Evolutionary conservation across 129 eudicot genomes (phyloP).

Genomic region (Ambrosia trifida): DNA sequence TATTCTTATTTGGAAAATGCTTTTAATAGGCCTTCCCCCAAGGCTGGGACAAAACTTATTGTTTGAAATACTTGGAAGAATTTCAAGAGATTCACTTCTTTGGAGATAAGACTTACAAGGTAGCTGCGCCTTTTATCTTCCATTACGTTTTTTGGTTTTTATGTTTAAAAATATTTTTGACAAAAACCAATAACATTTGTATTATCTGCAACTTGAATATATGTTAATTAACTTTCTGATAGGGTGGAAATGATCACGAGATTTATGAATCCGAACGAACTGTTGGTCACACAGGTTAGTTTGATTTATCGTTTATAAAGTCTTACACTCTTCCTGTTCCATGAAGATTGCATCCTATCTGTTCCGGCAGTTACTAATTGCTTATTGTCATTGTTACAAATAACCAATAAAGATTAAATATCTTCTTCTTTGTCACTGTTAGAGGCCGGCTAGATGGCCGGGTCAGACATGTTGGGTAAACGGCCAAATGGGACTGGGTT

Average conservation of each 20-base stretch:
- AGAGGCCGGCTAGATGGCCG: not conserved
- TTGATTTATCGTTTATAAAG: not conserved
- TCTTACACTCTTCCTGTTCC: not conserved
- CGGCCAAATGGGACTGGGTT: not conserved
- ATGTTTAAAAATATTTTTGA: not conserved
- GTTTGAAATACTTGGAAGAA: conserved; percentile 83
- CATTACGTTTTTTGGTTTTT: not conserved
- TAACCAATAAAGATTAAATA: not conserved
- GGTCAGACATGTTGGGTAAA: not conserved
- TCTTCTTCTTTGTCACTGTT: conserved; percentile 6
- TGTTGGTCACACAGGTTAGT: conserved; percentile 89
- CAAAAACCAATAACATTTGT: conserved; percentile 1
- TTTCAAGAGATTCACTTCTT: conserved; percentile 90
- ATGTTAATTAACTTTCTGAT: conserved; percentile 24
- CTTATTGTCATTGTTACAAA: conserved; percentile 11
- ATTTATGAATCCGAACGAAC: conserved; percentile 82
- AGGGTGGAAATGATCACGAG: conserved; percentile 98
- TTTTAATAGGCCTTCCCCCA: conserved; percentile 74
- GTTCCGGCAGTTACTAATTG: not conserved
- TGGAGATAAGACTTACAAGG: conserved; percentile 98
- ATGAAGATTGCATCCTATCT: not conserved
- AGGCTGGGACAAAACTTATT: conserved; percentile 98
- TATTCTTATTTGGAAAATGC: conserved; percentile 4
- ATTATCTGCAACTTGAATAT: not conserved
- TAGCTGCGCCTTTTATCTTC: conserved; percentile 11